Base-by-base conservation (phyloP, 129 eudicot species). In the Tanacetum coccineum region DNA sequence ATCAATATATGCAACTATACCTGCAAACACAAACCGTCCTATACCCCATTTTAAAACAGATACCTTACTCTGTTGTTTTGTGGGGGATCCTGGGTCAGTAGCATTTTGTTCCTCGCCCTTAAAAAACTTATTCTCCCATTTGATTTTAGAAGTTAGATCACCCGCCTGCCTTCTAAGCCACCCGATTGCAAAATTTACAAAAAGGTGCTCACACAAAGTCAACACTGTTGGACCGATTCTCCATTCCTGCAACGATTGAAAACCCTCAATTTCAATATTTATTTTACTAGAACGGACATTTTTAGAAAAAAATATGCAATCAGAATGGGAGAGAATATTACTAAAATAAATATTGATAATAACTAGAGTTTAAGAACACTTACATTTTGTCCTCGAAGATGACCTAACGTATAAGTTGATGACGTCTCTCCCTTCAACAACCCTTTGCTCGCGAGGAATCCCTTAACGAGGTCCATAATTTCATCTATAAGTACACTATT, bases 161-260 rank as follows among this genome's bases (percentile, higher is more conserved):
- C 89, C 85, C 12, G 97, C 83, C 70, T 83, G 95, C 81, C 81
- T 82, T 74, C 96, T 71, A 59, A 94, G 82, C 77, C 80, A 50
- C 13, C 96, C 83, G 59, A 94, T 94, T 18, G 83, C 82, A 55
- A 86, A 94, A 78, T 93, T 94, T 76, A 94, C 99, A 77, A 94
- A 89, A 45, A 94, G 87, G 76, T 94, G 99, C 76, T 94, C 99
- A 54, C 93, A 94, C 73, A 94, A 66, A 76, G 99, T 94, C 79
- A 94, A 74, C 49, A 94, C 72, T 12, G 96, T 89, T 2, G 99
- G 99, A 28, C 92, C 99, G 11, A 94, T 73, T 84, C 81, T 82
- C 99, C 99, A 94, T 78, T 89, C 97, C 99, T 94, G 82, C 70
- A 65, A 56, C 3, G 58, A 66, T 7, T 9, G 11, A 18, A 26